A percentile compares a stretch with the other conserved stretches of the same genome.
Conservation (phyloP, 2,329 filamentous ascomycete species). For the Parascedosporium putredinis region DNA sequence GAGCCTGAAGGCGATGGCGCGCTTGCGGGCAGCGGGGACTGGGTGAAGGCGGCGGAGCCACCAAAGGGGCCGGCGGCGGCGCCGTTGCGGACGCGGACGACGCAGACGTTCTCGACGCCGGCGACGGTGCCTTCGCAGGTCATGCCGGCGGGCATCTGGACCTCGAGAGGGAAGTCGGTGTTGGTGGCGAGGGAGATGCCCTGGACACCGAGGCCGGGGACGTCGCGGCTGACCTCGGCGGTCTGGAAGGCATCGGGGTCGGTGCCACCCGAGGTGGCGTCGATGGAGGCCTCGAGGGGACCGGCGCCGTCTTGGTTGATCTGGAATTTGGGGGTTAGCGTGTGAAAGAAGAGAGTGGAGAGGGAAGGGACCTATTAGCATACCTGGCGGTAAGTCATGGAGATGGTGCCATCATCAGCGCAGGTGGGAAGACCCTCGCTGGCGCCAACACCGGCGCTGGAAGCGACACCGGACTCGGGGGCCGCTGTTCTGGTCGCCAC, state of each 20-base stretch:
- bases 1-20: slow-evolving; percentile 44
- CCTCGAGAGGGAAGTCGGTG: slow-evolving; percentile 54
- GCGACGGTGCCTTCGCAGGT: slow-evolving; percentile 50
- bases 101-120: slow-evolving; percentile 51
- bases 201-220: slow-evolving; percentile 44
- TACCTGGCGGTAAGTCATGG: slow-evolving; percentile 49
- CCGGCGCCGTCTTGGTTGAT: slow-evolving; percentile 64
- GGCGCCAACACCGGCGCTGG: slow-evolving; percentile 43
- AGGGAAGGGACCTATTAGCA: slow-evolving; percentile 6
- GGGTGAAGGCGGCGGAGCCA: slow-evolving; percentile 55
- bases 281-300: slow-evolving; percentile 48
- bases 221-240: slow-evolving; percentile 48
- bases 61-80: slow-evolving; percentile 56
- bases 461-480: slow-evolving; percentile 41
- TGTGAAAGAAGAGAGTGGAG: slow-evolving; percentile 2
- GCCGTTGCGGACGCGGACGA: slow-evolving; percentile 53
- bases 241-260: slow-evolving; percentile 49
- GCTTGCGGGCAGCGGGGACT: slow-evolving; percentile 48
- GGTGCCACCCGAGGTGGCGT: slow-evolving; percentile 52
- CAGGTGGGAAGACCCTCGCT: slow-evolving; percentile 48
- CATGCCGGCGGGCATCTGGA: slow-evolving; percentile 59
- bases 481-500: slow-evolving; percentile 26
- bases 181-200: slow-evolving; percentile 49
- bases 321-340: slow-evolving; percentile 27
- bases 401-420: slow-evolving; percentile 48